Evolutionary conservation across 192 early-diverging fungal species (phyloP), one percentile per base, ranked within the genome.

Genomic region (Coemansia guatemalensis): DNA sequence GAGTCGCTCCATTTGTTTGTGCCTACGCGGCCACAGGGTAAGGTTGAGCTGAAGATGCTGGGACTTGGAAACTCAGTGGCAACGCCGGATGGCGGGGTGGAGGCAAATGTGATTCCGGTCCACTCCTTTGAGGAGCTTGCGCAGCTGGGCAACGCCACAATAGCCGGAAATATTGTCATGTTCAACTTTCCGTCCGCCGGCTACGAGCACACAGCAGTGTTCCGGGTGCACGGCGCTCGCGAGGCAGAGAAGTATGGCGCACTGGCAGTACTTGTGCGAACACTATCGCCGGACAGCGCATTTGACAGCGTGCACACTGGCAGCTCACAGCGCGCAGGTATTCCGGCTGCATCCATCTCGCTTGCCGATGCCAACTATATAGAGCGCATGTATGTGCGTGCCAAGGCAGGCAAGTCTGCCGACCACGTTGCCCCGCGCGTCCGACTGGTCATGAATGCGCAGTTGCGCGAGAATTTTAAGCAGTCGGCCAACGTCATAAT

Each of bases 261-360:
- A 6, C 62, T 73, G 3, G 86, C 78, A 0, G 82, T 82, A 8
- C 63, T 87, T 14, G 81, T 87, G 4, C 80, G 83, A 4, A 82
- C 86, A 5, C 58, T 84, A 25, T 57, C 77, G 25, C 77, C 77
- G 5, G 78, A 74, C 65, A 69, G 75, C 9, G 73, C 83, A 14
- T 68, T 85, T 29, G 61, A 69, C 21, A 71, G 82, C 26, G 76
- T 83, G n/a, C 85, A 87, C 50, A 85, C 85, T 5, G 86, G 86
- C 17, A 75, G 53, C 64, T 82, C 83, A 44, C 11, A 29, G 8
- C 67, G 75, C 3, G 78, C 83, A 24, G 56, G 49, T 8, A 87
- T 87, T 56, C 86, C 86, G 4, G 83, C 82, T 0, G 86, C 84
- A 2, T 72, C 86, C 20, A 67, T 87, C 39, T 78, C 81, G n/a